Evolutionary conservation across 75 land plant species (phyloP).

Genomic region (Gnetum montanum): DNA sequence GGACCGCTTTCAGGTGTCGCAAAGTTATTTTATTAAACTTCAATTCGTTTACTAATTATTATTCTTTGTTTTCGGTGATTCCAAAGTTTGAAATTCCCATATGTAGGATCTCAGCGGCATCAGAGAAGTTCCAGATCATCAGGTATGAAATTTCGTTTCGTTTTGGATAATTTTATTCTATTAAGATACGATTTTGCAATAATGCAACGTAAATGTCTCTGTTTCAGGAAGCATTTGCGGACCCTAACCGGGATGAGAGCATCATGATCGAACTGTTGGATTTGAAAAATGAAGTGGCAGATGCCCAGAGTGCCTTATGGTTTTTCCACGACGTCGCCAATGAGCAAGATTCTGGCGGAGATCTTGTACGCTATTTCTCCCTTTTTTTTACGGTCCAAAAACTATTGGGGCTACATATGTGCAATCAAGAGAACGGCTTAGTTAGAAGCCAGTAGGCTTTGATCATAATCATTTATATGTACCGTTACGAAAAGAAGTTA

Average conservation of each 20-base stretch:
- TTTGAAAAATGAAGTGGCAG: conserved; percentile 59
- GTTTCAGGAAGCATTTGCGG: conserved; percentile 81
- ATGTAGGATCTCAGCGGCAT: conserved; percentile 76
- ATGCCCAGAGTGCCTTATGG: conserved; percentile 74
- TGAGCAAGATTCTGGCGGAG: conserved; percentile 72
- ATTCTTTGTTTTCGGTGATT: background rate
- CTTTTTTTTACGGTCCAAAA: background rate
- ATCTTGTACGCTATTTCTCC: conserved; percentile 38
- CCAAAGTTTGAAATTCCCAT: background rate
- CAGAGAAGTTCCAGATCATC: conserved; percentile 88
- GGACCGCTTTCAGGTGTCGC: conserved; percentile 45
- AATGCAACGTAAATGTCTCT: background rate
- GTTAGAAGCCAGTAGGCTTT: no score
- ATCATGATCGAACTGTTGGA: conserved; percentile 86
- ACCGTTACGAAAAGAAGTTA: no score
- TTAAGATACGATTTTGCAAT: no score
- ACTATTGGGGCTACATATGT: no score
- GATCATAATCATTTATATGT: no score
- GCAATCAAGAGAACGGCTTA: no score
- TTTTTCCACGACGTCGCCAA: conserved; percentile 77
- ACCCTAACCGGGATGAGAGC: conserved; percentile 81
- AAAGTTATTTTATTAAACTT: background rate
- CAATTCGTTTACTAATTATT: background rate
- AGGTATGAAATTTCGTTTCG: conserved; percentile 31
- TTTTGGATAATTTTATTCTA: background rate